These are phyloP conservation scores for Penicillium lividum DNA, from an alignment of 495 filamentous ascomycete genomes.

Conservation along the genomic window DNA sequence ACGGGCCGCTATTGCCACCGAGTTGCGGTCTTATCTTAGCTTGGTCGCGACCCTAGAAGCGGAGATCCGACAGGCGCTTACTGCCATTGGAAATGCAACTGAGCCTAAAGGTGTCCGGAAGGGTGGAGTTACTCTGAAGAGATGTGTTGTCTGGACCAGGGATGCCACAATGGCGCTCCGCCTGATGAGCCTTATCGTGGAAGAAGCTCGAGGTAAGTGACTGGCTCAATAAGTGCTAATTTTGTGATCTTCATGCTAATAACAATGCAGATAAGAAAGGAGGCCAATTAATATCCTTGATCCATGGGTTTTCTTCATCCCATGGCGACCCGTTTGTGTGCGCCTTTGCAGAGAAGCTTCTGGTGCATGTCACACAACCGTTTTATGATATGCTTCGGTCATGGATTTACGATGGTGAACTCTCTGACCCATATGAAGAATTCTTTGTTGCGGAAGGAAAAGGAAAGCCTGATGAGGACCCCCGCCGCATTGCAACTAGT, in stretches of 20 bases:
- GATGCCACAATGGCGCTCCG: slow-evolving; percentile 96
- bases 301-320: slow-evolving; percentile 88
- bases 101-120: slow-evolving; percentile 71
- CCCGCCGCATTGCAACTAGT: slow-evolving; percentile 71
- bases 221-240: background rate
- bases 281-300: slow-evolving; percentile 89
- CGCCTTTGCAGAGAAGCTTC: slow-evolving; percentile 88
- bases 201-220: slow-evolving; percentile 73
- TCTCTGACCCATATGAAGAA: slow-evolving; percentile 92
- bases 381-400: slow-evolving; percentile 95
- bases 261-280: slow-evolving; percentile 67
- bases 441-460: slow-evolving; percentile 92
- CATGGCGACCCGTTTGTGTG: slow-evolving; percentile 95
- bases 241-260: slow-evolving; percentile 21
- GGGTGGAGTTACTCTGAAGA: slow-evolving; percentile 90
- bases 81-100: slow-evolving; percentile 64
- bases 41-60: slow-evolving; percentile 90
- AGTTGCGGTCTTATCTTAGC: slow-evolving; percentile 88
- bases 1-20: slow-evolving; percentile 80
- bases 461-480: slow-evolving; percentile 46
- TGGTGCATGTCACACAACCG: slow-evolving; percentile 88
- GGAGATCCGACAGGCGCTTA: slow-evolving; percentile 78
- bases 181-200: slow-evolving; percentile 90
- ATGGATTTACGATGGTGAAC: slow-evolving; percentile 98
- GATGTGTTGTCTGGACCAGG: slow-evolving; percentile 95